phyloP scores from a whole-genome alignment of 2,329 filamentous ascomycete species.

The Xylariaceae sp. region DNA sequence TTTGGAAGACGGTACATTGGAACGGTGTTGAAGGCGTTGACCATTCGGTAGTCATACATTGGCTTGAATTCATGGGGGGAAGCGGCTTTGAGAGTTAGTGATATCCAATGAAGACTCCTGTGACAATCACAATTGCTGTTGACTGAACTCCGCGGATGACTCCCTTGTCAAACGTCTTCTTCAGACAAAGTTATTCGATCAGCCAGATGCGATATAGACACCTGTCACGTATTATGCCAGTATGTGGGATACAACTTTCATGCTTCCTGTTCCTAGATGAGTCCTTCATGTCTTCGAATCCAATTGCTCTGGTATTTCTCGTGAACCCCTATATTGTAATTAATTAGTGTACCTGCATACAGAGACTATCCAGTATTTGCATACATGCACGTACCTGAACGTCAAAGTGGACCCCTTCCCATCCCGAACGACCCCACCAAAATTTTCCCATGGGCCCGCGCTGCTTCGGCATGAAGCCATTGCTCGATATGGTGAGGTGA shows the following conservation, averaged over 20 bases:
- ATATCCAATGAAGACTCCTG: neutral
- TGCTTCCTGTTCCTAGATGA: too few species aligned
- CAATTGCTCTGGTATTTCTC: neutral
- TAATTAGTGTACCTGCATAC: neutral
- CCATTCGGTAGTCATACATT: neutral
- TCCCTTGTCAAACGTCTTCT: too few species aligned
- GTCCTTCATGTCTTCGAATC: neutral
- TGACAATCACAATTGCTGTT: neutral
- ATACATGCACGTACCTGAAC: neutral
- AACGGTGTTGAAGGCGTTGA: slow-evolving; percentile 7
- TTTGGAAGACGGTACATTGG: neutral
- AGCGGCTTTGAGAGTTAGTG: neutral
- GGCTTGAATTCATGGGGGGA: neutral
- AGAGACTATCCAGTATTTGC: neutral
- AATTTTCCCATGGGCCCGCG: slow-evolving; percentile 11
- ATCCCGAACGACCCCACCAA: slow-evolving; percentile 8
- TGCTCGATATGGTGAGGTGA: slow-evolving; percentile 1
- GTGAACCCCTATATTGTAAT: neutral
- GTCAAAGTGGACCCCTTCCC: neutral
- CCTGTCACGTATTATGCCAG: too few species aligned
- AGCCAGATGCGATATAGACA: too few species aligned
- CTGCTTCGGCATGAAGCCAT: slow-evolving; percentile 1
- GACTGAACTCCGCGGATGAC: too few species aligned
- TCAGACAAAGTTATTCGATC: too few species aligned
- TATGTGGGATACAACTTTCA: too few species aligned